phyloP scores from a whole-genome alignment of 768 basidiomycete genomes.

The Phlegmacium glaucopus region DNA sequence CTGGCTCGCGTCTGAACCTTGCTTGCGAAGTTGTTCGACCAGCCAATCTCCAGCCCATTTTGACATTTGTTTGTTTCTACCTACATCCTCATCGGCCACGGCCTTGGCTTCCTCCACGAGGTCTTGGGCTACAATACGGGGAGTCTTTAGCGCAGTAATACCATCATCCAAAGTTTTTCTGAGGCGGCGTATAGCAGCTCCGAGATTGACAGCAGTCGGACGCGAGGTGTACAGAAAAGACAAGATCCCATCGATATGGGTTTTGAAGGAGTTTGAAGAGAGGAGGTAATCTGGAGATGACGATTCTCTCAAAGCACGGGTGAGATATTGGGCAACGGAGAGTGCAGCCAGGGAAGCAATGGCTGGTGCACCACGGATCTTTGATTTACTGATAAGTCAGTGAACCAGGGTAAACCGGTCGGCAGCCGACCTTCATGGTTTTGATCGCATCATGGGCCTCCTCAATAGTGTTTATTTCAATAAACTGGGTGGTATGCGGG shows the following conservation, averaged over 20 bases:
- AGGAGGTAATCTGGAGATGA: slow-evolving; percentile 53
- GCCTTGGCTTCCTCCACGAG: slow-evolving; percentile 68
- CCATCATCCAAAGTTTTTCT: slow-evolving; percentile 42
- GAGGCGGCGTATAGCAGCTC: slow-evolving; percentile 78
- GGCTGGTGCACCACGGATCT: slow-evolving; percentile 87
- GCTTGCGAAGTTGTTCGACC: slow-evolving; percentile 40
- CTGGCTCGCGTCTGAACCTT: slow-evolving; percentile 28
- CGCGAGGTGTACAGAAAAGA: slow-evolving; percentile 79
- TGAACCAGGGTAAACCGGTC: neutral
- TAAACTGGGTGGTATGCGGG: slow-evolving; percentile 67
- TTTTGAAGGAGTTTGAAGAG: slow-evolving; percentile 47
- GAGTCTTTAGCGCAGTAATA: slow-evolving; percentile 38
- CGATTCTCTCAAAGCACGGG: slow-evolving; percentile 43
- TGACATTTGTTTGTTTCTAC: slow-evolving; percentile 82
- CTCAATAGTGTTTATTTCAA: slow-evolving; percentile 67
- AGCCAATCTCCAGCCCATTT: slow-evolving; percentile 87
- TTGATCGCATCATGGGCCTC: slow-evolving; percentile 94
- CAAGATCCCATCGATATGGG: slow-evolving; percentile 56
- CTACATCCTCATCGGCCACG: slow-evolving; percentile 87
- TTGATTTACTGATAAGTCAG: slow-evolving; percentile 10
- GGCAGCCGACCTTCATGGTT: slow-evolving; percentile 75
- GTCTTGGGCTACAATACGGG: slow-evolving; percentile 48
- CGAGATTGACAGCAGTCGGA: slow-evolving; percentile 96
- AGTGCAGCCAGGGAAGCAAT: slow-evolving; percentile 91
- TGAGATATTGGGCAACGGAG: slow-evolving; percentile 64